A percentile compares a stretch with the other conserved stretches of the same genome.
These are phyloP conservation scores for Neckera pumila DNA, from an alignment of 225 moss, liverwort and hornwort species.

Conservation along the genomic window DNA sequence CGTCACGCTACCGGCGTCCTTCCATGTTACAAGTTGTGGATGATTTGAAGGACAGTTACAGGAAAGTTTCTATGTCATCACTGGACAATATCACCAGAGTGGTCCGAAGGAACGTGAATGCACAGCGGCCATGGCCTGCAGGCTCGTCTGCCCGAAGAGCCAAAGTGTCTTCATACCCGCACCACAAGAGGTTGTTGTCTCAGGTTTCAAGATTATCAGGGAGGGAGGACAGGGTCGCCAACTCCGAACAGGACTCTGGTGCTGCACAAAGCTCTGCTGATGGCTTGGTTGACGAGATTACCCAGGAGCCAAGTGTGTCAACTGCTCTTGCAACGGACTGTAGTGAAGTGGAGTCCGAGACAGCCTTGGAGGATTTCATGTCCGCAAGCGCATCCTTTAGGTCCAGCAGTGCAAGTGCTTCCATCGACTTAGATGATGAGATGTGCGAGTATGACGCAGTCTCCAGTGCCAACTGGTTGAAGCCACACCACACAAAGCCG, in stretches of 20 bases:
- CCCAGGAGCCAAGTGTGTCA: neutral
- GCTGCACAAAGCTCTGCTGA: neutral
- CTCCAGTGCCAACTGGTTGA: constrained; percentile 10
- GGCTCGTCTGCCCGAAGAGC: constrained; percentile 17
- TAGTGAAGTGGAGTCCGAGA: constrained; percentile 25
- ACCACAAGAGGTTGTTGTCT: constrained; percentile 34
- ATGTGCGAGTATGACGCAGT: constrained; percentile 19
- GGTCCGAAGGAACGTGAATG: constrained; percentile 22
- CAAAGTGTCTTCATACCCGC: constrained; percentile 19
- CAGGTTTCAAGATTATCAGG: constrained; percentile 24
- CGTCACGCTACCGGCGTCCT: constrained; percentile 27
- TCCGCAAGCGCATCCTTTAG: constrained; percentile 37
- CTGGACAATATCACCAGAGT: constrained; percentile 28
- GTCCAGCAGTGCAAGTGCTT: constrained; percentile 24
- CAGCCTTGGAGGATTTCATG: constrained; percentile 21
- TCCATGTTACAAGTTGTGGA: constrained; percentile 48
- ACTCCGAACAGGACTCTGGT: neutral
- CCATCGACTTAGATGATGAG: constrained; percentile 30
- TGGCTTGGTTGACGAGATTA: neutral
- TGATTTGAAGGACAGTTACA: constrained; percentile 32
- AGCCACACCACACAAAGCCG: neutral
- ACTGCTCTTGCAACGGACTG: constrained; percentile 8
- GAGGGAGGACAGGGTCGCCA: neutral
- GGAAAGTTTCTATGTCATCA: constrained; percentile 11
- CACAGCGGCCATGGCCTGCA: constrained; percentile 32